phyloP scores from a whole-genome alignment of 208 protist species.

The Acanthamoeba rhysodes region DNA sequence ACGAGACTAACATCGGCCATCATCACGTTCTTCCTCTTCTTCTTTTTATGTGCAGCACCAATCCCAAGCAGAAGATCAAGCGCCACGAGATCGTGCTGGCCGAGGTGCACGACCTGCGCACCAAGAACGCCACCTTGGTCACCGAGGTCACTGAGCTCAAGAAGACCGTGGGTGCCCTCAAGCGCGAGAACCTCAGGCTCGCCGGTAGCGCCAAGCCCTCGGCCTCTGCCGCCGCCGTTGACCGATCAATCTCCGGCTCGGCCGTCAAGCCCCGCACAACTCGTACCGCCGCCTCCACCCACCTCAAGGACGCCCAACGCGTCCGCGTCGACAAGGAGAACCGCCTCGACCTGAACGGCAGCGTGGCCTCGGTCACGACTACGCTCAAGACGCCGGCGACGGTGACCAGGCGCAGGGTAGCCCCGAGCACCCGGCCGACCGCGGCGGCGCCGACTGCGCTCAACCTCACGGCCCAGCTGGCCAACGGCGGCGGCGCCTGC shows the following conservation, averaged over 20 bases:
- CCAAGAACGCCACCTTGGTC: conserved; percentile 19
- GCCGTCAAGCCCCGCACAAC: background rate
- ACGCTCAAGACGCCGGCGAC: background rate
- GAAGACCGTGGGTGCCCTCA: conserved; percentile 40
- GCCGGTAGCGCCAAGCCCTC: background rate
- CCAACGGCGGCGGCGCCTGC: background rate
- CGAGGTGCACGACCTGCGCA: conserved; percentile 15
- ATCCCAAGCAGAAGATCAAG: conserved; percentile 66
- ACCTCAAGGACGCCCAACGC: conserved; percentile 12
- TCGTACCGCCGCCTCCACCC: background rate
- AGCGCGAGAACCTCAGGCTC: conserved; percentile 27
- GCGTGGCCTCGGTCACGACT: background rate
- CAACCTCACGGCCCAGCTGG: conserved; percentile 24
- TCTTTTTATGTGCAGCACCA: too few species aligned
- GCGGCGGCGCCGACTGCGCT: background rate
- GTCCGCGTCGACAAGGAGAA: conserved; percentile 44
- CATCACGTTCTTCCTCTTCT: background rate
- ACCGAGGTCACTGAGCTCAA: conserved; percentile 50
- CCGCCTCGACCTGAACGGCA: background rate
- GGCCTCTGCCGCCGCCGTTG: background rate
- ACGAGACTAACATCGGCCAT: background rate
- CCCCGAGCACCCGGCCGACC: background rate
- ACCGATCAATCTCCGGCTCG: background rate
- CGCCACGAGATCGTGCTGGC: conserved; percentile 27
- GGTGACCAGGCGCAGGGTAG: background rate